Base-by-base conservation (phyloP, 768 basidiomycete species). In the Mrakia hoshinonis region DNA sequence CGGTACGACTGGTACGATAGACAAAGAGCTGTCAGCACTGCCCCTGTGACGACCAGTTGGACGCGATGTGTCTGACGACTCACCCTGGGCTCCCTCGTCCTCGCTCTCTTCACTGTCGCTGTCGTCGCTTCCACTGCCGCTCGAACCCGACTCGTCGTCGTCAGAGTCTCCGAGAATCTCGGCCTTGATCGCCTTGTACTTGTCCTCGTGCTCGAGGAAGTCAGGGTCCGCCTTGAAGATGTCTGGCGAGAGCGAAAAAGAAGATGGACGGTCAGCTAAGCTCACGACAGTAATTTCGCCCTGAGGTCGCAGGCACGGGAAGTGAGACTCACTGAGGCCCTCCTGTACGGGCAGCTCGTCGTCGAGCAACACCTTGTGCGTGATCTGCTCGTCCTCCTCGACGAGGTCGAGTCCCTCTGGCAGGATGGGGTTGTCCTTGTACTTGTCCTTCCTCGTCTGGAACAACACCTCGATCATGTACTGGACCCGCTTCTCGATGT, bases 381-480 rank as follows among this genome's bases (percentile, higher is more conserved):
- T 97, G 66, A 98, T 92, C 77, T 97, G 93, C 75, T 98, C 96
- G 20, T 98, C 96, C 77, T 98, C 95, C 74, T 97, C 93, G 1
- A 99, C 96, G 39, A 99, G 81, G 78, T 99, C 96, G 77, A 99
- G 79, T 0, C 95, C 96, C 77, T 98, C 96, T 2, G 91, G 88
- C 49, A 98, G 79, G 74, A 92, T 87, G 22, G 94, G 94, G 79
- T 99, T 98, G 78, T 98, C 96, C 84, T 98, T 98, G 84, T 91
- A 98, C 81, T 92, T 94, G 83, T 99, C 96, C 82, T 96, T 97
- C 75, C 96, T 85, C 10, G 96, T 91, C 81, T 98, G 96, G 91
- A 99, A 98, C 60, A 98, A 84, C 3, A 98, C 96, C 81, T 98
- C 96, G 75, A 99, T 92, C 96, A 97, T 97, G 81, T 97, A 99